Percentiles rank a stretch among this genome's conserved stretches.
phyloP scores from a whole-genome alignment of 2,329 filamentous ascomycete genomes.

The Trichophyton rubrum region DNA sequence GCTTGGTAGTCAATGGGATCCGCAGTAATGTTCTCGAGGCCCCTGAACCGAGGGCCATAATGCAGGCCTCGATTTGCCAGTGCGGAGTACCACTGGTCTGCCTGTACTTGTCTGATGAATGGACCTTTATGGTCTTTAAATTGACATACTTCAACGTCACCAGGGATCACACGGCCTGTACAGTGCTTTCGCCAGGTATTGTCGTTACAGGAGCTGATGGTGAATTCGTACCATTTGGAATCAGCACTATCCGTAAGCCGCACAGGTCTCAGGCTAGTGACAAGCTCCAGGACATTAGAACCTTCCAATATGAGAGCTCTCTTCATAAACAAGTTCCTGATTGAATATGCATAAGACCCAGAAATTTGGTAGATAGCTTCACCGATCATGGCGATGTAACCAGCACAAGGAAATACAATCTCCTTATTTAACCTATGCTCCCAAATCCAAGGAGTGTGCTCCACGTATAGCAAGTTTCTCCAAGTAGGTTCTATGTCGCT shows the following conservation, averaged over 20 bases:
- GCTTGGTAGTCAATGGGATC: neutral
- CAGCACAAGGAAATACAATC: constrained; percentile 33
- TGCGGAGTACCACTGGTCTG: neutral
- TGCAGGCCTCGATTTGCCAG: neutral
- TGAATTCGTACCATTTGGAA: constrained; percentile 4
- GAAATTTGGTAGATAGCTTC: constrained; percentile 23
- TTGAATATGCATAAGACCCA: neutral
- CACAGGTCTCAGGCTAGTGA: neutral
- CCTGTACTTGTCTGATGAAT: neutral
- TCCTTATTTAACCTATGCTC: constrained; percentile 31
- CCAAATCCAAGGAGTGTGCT: constrained; percentile 28
- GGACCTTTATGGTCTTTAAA: neutral
- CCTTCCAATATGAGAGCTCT: neutral
- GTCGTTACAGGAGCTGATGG: neutral
- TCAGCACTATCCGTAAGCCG: neutral
- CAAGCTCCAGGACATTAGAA: neutral
- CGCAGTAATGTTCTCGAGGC: neutral
- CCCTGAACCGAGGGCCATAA: constrained; percentile 7
- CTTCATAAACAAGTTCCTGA: neutral
- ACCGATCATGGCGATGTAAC: constrained; percentile 32
- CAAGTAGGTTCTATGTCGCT: constrained; percentile 25
- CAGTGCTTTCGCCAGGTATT: neutral
- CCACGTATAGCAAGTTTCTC: constrained; percentile 28
- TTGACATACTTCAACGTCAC: neutral
- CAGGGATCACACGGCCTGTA: neutral